phyloP scores from a whole-genome alignment of 1,139 yeast species.

The Kodamaea alishanica region DNA sequence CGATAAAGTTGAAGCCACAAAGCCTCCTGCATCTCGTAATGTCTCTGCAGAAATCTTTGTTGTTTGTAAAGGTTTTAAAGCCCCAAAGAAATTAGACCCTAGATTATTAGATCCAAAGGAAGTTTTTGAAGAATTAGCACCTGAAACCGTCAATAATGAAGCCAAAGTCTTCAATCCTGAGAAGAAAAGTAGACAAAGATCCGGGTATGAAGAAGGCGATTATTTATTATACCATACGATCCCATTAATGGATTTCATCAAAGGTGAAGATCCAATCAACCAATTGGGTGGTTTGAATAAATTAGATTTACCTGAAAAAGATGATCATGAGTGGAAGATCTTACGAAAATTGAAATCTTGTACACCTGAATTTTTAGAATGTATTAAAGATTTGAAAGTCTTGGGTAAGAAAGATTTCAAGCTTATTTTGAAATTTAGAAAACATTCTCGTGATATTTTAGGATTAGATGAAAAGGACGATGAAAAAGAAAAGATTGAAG shows the following conservation, averaged over 20 bases:
- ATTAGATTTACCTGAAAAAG: slow-evolving; percentile 46
- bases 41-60: slow-evolving; percentile 99
- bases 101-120: slow-evolving; percentile 85
- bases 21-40: slow-evolving; percentile 97
- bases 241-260: slow-evolving; percentile 76
- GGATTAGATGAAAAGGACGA: slow-evolving; percentile 60
- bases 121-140: slow-evolving; percentile 88
- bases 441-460: slow-evolving; percentile 74
- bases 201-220: slow-evolving; percentile 97
- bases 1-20: slow-evolving; percentile 95
- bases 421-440: slow-evolving; percentile 78
- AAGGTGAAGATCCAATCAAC: slow-evolving; percentile 78
- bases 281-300: slow-evolving; percentile 70
- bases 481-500: slow-evolving; percentile 49
- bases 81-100: slow-evolving; percentile 93
- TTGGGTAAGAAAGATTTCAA: slow-evolving; percentile 93
- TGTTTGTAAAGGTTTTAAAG: slow-evolving; percentile 92
- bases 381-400: slow-evolving; percentile 87
- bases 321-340: slow-evolving; percentile 69
- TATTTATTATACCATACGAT: slow-evolving; percentile 69
- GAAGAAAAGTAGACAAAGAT: slow-evolving; percentile 83
- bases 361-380: slow-evolving; percentile 71
- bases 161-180: slow-evolving; percentile 94
- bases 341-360: slow-evolving; percentile 71
- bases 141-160: slow-evolving; percentile 76